phyloP scores from a whole-genome alignment of 2,329 filamentous ascomycete species.

The Apiospora aurea region DNA sequence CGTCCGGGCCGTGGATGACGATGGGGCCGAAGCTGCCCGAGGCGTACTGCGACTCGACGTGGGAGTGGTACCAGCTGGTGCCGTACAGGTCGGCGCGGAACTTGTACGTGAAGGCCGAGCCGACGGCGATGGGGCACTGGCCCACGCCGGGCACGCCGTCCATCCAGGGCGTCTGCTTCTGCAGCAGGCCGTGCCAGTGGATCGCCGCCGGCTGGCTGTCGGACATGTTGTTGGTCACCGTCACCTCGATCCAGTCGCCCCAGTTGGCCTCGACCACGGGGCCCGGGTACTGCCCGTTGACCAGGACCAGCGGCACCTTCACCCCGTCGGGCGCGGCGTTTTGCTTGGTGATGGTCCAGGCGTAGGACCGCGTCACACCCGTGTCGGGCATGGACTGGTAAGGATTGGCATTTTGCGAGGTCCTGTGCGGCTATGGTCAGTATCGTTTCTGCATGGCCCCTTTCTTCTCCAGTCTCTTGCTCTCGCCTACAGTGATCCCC shows the following conservation, averaged over 20 bases:
- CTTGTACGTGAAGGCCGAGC: slow-evolving; percentile 30
- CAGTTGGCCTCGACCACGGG: slow-evolving; percentile 56
- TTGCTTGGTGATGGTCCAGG: slow-evolving; percentile 47
- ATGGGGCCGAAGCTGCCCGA: slow-evolving; percentile 55
- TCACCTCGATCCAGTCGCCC: slow-evolving; percentile 48
- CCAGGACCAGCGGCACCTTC: slow-evolving; percentile 52
- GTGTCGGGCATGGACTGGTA: slow-evolving; percentile 27
- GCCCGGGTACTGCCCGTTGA: slow-evolving; percentile 61
- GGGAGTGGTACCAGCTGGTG: slow-evolving; percentile 43
- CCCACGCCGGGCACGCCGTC: slow-evolving; percentile 35
- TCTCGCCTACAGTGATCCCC: slow-evolving; percentile 18
- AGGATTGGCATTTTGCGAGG: slow-evolving; percentile 26
- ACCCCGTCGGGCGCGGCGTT: slow-evolving; percentile 53
- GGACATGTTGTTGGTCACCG: slow-evolving; percentile 57
- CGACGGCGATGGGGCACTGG: slow-evolving; percentile 34
- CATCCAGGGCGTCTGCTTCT: slow-evolving; percentile 32
- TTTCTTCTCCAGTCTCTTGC: too few relatives aligned
- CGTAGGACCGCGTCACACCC: slow-evolving; percentile 32
- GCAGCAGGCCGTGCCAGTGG: slow-evolving; percentile 33
- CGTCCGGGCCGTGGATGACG: slow-evolving; percentile 32
- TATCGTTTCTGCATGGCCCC: too few relatives aligned
- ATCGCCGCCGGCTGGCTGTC: slow-evolving; percentile 33
- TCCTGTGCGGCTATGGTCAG: too few relatives aligned
- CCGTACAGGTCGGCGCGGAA: slow-evolving; percentile 36
- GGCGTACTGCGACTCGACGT: slow-evolving; percentile 48